Percentiles rank a stretch among this genome's conserved stretches.
Evolutionary conservation across 352 stramenopile species (phyloP).

Genomic region (Pythium graminicola): DNA sequence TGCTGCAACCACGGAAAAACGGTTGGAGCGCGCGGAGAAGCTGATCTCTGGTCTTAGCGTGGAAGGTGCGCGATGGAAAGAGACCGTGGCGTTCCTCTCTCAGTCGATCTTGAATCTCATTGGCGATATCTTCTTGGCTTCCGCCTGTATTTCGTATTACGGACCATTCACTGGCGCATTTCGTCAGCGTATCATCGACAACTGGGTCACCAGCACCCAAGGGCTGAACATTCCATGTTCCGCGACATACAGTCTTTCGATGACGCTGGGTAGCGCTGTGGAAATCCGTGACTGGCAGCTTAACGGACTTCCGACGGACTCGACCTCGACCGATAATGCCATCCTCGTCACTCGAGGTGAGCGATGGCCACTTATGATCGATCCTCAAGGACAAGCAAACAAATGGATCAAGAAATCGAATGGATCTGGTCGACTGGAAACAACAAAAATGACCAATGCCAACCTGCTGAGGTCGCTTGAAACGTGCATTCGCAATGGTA

Average conservation of each 20-base stretch:
- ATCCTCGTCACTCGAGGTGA: conserved; percentile 88
- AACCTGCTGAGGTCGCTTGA: conserved; percentile 89
- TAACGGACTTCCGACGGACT: conserved; percentile 86
- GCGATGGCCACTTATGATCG: conserved; percentile 94
- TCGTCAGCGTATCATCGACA: conserved; percentile 61
- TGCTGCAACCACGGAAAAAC: conserved; percentile 81
- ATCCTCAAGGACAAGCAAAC: conserved; percentile 91
- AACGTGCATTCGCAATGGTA: conserved; percentile 90
- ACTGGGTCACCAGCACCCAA: conserved; percentile 68
- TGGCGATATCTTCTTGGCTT: conserved; percentile 90
- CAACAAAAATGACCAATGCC: conserved; percentile 87
- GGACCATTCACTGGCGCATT: conserved; percentile 90
- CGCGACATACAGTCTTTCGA: conserved; percentile 57
- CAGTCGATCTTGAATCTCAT: conserved; percentile 81
- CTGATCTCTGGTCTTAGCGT: conserved; percentile 86
- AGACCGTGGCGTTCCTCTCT: conserved; percentile 72
- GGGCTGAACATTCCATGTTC: conserved; percentile 68
- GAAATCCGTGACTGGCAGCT: conserved; percentile 92
- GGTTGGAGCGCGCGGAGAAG: conserved; percentile 87
- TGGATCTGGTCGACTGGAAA: conserved; percentile 47
- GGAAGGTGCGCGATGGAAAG: conserved; percentile 91
- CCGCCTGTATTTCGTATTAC: conserved; percentile 92
- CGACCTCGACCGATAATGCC: conserved; percentile 90
- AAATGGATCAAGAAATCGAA: conserved; percentile 93
- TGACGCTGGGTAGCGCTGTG: conserved; percentile 82